phyloP scores from a whole-genome alignment of 768 basidiomycete species.

The Filobasidium floriforme region DNA sequence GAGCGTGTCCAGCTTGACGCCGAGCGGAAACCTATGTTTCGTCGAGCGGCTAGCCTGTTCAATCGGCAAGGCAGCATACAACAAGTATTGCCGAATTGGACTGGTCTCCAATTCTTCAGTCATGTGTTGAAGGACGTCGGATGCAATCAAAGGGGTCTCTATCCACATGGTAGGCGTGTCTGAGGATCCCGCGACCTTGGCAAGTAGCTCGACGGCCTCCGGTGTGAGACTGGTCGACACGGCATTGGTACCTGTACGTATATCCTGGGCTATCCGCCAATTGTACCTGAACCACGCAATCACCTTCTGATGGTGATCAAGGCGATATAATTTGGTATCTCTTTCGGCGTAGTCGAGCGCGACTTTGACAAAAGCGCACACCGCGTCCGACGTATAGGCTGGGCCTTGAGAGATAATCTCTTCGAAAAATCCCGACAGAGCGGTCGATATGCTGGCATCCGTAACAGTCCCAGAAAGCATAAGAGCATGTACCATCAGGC shows the following conservation, averaged over 20 bases:
- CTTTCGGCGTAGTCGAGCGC: constrained; percentile 65
- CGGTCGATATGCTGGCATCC: constrained; percentile 57
- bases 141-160: neutral
- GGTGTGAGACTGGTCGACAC: neutral
- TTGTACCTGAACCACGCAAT: constrained; percentile 60
- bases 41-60: neutral
- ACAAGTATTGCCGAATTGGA: neutral
- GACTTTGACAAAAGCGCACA: constrained; percentile 69
- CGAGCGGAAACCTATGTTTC: neutral
- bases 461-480: constrained; percentile 47
- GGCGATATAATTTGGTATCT: constrained; percentile 72
- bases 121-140: neutral
- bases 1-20: too few relatives aligned
- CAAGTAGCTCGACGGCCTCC: neutral
- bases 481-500: constrained; percentile 59
- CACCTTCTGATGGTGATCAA: constrained; percentile 80
- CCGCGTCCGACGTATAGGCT: constrained; percentile 74
- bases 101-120: neutral
- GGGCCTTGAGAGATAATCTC: constrained; percentile 90
- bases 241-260: neutral
- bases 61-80: neutral
- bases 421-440: constrained; percentile 70
- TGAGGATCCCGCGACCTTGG: neutral
- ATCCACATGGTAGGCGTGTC: neutral
- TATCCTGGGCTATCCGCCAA: neutral